Base-by-base conservation (phyloP, 2,329 filamentous ascomycete genomes). In the Penicillium expansum region DNA sequence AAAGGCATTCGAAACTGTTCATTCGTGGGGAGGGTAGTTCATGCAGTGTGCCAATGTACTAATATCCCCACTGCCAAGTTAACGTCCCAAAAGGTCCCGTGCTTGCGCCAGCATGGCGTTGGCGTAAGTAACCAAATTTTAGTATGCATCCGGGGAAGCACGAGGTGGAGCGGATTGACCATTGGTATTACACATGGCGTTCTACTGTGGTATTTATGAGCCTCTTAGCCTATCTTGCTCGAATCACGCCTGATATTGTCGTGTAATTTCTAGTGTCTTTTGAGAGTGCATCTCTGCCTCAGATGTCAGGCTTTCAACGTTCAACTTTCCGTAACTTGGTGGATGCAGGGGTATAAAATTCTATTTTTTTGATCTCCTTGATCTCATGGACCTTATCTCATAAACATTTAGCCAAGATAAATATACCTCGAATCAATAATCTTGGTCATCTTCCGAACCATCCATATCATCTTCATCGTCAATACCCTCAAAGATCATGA, bases 401-500 rank as follows among this genome's bases (percentile, higher is more conserved):
- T 58, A 39, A 58, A 57, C 16, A 5, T 51, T 27, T 20, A 35
- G 30, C 30, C 11, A 35, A n/a, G 32, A 52, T 38, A 20, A 39
- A 52, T 55, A 51, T 43, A 55, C 14, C 20, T 51, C 18, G 13
- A 24, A 45, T 52, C 48, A 47, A 66, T 52, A 69, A 66, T 27
- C 56, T 27, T 63, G 55, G 16, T 59, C 62, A 16, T 68, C 66
- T 9, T 67, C 69, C 52, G 69, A 71, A 37, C 68, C 67, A 53
- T 72, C 68, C 67, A 71, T 71, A n/a, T 60, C 72, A 52, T 69
- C 49, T 27, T 52, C 67, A 27, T 65, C 71, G 20, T 75, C 75
- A 43, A 80, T 59, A 18, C 77, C 76, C 54, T 79, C 76, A 58
- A 80, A 79, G 53, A 76, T 70, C 78, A 86, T 85, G 68, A 86